Conservation (phyloP, 2,329 filamentous ascomycete species). For the Trichoderma hamatum region DNA sequence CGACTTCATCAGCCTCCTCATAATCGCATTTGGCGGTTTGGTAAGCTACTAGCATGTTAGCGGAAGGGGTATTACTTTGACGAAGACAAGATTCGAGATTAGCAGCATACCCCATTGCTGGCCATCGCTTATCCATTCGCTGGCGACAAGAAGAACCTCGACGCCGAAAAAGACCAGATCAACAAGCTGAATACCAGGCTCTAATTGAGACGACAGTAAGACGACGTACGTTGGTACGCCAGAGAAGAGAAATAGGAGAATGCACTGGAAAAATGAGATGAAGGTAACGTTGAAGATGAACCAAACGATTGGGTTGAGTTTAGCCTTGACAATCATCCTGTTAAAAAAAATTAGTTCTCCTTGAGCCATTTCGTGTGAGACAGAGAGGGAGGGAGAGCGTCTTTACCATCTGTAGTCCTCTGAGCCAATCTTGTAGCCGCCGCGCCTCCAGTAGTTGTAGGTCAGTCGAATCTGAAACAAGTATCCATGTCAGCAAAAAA, state of each 20-base stretch:
- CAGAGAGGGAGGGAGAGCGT: background rate
- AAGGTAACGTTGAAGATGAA: conserved; percentile 88
- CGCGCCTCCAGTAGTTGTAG: conserved; percentile 96
- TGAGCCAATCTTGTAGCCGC: conserved; percentile 83
- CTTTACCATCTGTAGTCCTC: conserved; percentile 88
- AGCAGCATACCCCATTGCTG: conserved; percentile 76
- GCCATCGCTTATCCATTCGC: conserved; percentile 83
- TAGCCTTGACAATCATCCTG: conserved; percentile 71
- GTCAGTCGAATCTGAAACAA: conserved; percentile 72
- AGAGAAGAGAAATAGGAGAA: conserved; percentile 78
- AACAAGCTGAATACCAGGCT: conserved; percentile 49
- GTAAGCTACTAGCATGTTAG: conserved; percentile 57
- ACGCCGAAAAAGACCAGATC: conserved; percentile 54
- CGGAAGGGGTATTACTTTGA: background rate
- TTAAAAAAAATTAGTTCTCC: background rate
- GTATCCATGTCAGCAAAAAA: background rate
- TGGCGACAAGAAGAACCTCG: conserved; percentile 55
- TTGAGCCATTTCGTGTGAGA: background rate
- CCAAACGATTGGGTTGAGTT: conserved; percentile 67
- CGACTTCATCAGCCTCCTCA: conserved; percentile 70
- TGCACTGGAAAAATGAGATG: conserved; percentile 80
- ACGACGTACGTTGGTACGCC: conserved; percentile 80
- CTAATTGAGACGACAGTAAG: conserved; percentile 69
- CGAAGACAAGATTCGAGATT: background rate
- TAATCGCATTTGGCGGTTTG: conserved; percentile 81